Conservation (phyloP, 768 basidiomycete species). For the Atractiella rhizophila region DNA sequence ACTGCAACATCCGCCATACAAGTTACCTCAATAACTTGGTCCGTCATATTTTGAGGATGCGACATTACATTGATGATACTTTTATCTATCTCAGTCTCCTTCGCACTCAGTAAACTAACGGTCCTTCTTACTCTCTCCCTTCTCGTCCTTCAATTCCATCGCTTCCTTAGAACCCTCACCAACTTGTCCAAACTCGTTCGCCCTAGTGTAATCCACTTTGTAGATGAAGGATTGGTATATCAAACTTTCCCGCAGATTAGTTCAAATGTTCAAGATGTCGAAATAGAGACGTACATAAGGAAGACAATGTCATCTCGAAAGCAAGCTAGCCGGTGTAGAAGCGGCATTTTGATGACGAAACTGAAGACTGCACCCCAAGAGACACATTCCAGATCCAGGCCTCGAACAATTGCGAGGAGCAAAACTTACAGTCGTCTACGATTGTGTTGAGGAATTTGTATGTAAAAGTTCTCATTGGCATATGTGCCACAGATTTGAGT, state of each 20-base stretch:
- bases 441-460: conserved; percentile 49
- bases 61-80: too few relatives aligned
- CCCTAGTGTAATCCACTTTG: conserved; percentile 72
- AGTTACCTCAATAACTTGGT: too few relatives aligned
- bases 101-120: too few relatives aligned
- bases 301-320: conserved; percentile 27
- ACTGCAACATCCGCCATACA: too few relatives aligned
- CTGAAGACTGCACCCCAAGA: not conserved
- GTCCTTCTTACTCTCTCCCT: too few relatives aligned
- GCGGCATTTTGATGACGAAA: conserved; percentile 63
- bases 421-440: conserved; percentile 2
- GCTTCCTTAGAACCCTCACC: too few relatives aligned
- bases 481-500: conserved; percentile 83
- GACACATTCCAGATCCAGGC: conserved; percentile 8
- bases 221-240: conserved; percentile 71
- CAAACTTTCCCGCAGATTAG: not conserved
- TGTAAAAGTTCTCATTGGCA: conserved; percentile 97
- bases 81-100: too few relatives aligned
- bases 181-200: conserved; percentile 94
- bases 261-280: conserved; percentile 5
- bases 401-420: conserved; percentile 1
- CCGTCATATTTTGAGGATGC: too few relatives aligned
- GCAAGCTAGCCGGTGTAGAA: conserved; percentile 52
- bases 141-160: too few relatives aligned
- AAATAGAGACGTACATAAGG: not conserved